A percentile compares a stretch with the other conserved stretches of the same genome.
phyloP scores from a whole-genome alignment of 441 rosid genomes.

The Croton setiger region DNA sequence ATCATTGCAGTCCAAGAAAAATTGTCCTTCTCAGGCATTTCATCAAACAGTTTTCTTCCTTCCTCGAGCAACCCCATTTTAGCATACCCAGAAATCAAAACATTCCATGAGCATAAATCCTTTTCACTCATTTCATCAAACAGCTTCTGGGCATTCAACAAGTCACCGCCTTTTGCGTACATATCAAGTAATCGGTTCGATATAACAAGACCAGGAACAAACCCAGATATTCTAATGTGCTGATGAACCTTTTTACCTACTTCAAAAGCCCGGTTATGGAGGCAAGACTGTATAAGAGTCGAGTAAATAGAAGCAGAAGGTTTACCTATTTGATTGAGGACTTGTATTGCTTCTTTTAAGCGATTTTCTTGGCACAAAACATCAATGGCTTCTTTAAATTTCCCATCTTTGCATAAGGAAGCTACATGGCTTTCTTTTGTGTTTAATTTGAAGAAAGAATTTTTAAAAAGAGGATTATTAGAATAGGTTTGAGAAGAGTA shows the following conservation, averaged over 20 bases:
- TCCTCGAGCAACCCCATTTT: conserved; percentile 22
- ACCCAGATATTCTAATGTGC: conserved; percentile 46
- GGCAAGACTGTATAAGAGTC: conserved; percentile 44
- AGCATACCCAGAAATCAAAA: conserved; percentile 30
- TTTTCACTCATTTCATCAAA: conserved; percentile 32
- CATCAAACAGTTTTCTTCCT: conserved; percentile 29
- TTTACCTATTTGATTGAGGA: conserved; percentile 35
- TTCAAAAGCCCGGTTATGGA: conserved; percentile 36
- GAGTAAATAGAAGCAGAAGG: conserved; percentile 55
- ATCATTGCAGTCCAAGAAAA: conserved; percentile 37
- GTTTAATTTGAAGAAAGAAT: conserved; percentile 37
- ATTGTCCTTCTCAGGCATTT: conserved; percentile 30
- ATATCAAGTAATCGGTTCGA: conserved; percentile 51
- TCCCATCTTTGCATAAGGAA: conserved; percentile 40
- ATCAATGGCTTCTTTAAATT: conserved; percentile 56
- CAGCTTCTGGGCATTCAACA: conserved; percentile 28
- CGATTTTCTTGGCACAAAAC: conserved; percentile 47
- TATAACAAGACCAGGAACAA: conserved; percentile 49
- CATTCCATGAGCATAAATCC: conserved; percentile 38
- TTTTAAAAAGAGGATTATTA: conserved; percentile 9
- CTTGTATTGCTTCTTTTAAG: conserved; percentile 43
- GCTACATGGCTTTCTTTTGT: conserved; percentile 27
- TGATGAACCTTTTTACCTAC: conserved; percentile 45
- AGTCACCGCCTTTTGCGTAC: conserved; percentile 50
- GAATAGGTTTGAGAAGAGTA: conserved; percentile 23